Percentiles rank a stretch among this genome's conserved stretches.
These are phyloP conservation scores for Pseudodiploospora longispora DNA, from an alignment of 2,329 filamentous ascomycete genomes.

Conservation along the genomic window DNA sequence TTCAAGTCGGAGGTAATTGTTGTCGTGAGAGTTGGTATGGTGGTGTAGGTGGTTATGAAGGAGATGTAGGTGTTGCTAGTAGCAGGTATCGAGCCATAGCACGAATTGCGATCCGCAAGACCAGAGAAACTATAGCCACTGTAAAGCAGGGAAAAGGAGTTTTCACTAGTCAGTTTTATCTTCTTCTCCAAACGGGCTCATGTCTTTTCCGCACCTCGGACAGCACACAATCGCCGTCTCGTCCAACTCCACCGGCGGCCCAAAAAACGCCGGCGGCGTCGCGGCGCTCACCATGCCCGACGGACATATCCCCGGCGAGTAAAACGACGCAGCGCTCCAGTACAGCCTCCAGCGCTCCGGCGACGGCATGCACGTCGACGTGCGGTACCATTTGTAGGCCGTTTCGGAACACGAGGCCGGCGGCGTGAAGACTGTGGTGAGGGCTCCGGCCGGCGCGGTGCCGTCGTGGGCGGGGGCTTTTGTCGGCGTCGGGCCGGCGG, in stretches of 20 bases:
- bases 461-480: background rate
- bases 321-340: background rate
- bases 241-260: background rate
- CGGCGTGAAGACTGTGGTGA: background rate
- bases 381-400: background rate
- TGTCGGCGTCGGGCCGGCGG: background rate
- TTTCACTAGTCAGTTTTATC: no score
- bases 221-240: slow-evolving; percentile 1
- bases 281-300: slow-evolving; percentile 1
- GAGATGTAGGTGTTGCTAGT: no score
- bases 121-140: background rate
- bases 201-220: background rate
- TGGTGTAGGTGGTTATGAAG: no score
- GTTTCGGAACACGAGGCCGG: background rate
- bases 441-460: background rate
- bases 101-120: background rate
- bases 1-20: background rate
- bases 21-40: background rate
- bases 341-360: background rate
- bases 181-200: no score
- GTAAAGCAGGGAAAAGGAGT: background rate
- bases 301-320: slow-evolving; percentile 1
- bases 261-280: background rate
- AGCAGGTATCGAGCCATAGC: background rate
- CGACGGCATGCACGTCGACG: background rate